These are phyloP conservation scores for Debaryomyces subglobosus DNA, from an alignment of 1,139 yeast genomes.

Conservation along the genomic window DNA sequence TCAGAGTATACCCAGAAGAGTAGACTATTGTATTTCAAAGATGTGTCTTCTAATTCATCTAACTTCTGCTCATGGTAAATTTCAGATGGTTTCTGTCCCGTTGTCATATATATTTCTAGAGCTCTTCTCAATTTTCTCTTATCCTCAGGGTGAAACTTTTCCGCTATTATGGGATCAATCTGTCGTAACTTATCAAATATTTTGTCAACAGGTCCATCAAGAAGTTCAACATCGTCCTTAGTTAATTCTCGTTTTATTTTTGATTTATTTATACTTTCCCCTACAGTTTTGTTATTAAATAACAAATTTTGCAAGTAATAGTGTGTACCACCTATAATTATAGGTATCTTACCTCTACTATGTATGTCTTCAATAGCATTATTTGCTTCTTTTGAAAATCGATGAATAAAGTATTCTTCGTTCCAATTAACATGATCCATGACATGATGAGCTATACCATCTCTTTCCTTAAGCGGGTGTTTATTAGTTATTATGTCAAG, in stretches of 20 bases:
- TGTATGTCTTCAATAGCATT: slow-evolving; percentile 65
- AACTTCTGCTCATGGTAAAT: slow-evolving; percentile 64
- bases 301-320: slow-evolving; percentile 81
- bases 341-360: slow-evolving; percentile 73
- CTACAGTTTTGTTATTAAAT: slow-evolving; percentile 66
- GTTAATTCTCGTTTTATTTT: slow-evolving; percentile 24
- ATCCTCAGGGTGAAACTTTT: slow-evolving; percentile 92
- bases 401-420: slow-evolving; percentile 81
- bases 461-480: slow-evolving; percentile 79
- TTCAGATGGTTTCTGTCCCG: slow-evolving; percentile 71
- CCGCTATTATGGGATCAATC: slow-evolving; percentile 73
- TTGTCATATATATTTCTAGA: slow-evolving; percentile 71
- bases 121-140: slow-evolving; percentile 77
- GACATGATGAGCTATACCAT: slow-evolving; percentile 79
- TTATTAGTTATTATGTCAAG: slow-evolving; percentile 85
- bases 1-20: slow-evolving; percentile 86
- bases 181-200: slow-evolving; percentile 51
- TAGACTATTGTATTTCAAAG: slow-evolving; percentile 66
- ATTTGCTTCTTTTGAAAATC: slow-evolving; percentile 75
- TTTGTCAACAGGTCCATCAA: slow-evolving; percentile 58
- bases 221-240: slow-evolving; percentile 44
- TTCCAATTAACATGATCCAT: slow-evolving; percentile 83
- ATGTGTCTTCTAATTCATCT: slow-evolving; percentile 45
- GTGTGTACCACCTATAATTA: slow-evolving; percentile 95
- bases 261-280: slow-evolving; percentile 18